Evolutionary conservation across 441 rosid species (phyloP), one percentile per base, ranked within the genome.

Genomic region (Syzygium syzygioides): DNA sequence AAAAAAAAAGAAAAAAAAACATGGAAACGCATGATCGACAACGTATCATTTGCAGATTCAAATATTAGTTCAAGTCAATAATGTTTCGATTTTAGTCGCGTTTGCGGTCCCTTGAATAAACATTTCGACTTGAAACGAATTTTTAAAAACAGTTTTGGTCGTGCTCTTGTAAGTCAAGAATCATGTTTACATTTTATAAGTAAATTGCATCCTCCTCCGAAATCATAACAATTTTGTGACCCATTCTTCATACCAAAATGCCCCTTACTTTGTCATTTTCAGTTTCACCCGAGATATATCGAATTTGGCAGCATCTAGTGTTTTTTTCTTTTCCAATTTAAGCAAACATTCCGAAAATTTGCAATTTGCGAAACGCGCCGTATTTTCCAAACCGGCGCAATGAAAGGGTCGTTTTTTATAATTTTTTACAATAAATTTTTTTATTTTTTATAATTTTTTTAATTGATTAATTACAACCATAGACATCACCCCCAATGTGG

Each of bases 191-290:
- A 32, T 66, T 19, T 32, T 0, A 66, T 32, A 9, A 66, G 37
- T 66, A 66, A 66, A 32, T 4, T 4, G 14, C 0, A 18, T 32
- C 7, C 3, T 2, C 41, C 12, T 17, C 30, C 1, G 0, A 3
- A 64, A 64, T 17, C 5, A 64, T 30, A 66, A n/a, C n/a, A n/a
- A n/a, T n/a, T n/a, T n/a, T n/a, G n/a, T n/a, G n/a, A n/a, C n/a
- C n/a, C n/a, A n/a, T n/a, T n/a, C n/a, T n/a, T n/a, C n/a, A n/a
- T n/a, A n/a, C n/a, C n/a, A n/a, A n/a, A n/a, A n/a, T n/a, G n/a
- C 37, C 37, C 37, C 37, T 41, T 41, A 6, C 45, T 41, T 6
- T 41, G 5, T 6, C 76, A 8, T 15, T 9, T 15, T 30, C 1
- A 64, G 6, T 66, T 66, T 32, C 25, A 18, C 45, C 34, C 34